These are phyloP conservation scores for Boehmeria nivea DNA, from an alignment of 306 rosid genomes.

Conservation along the genomic window DNA sequence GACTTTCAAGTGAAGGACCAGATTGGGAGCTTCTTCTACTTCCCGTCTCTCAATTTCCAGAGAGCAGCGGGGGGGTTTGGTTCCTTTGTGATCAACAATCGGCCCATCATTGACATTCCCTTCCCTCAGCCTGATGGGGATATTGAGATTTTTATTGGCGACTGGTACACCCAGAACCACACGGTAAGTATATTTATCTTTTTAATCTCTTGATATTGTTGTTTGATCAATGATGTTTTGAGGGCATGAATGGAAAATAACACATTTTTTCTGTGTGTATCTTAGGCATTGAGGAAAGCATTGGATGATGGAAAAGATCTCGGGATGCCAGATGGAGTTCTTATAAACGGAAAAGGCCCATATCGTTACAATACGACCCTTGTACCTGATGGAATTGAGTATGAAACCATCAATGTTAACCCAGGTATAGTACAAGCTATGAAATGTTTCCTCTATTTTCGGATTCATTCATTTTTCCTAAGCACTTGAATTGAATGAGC, in stretches of 20 bases:
- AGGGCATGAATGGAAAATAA: neutral
- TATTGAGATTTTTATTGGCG: constrained; percentile 64
- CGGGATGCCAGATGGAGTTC: constrained; percentile 88
- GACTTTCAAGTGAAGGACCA: constrained; percentile 93
- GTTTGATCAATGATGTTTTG: constrained; percentile 7
- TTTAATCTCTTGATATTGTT: neutral
- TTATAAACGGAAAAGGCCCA: constrained; percentile 94
- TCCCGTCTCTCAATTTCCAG: constrained; percentile 71
- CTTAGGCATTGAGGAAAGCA: constrained; percentile 50
- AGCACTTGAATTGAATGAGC: neutral
- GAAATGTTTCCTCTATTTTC: neutral
- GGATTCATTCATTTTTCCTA: neutral
- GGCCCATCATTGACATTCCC: constrained; percentile 52
- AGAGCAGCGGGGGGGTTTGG: constrained; percentile 94
- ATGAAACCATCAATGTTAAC: constrained; percentile 54
- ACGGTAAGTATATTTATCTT: constrained; percentile 39
- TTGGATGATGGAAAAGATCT: constrained; percentile 68
- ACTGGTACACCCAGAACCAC: constrained; percentile 68
- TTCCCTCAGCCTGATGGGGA: constrained; percentile 70
- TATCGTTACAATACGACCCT: constrained; percentile 70
- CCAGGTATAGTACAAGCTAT: constrained; percentile 46
- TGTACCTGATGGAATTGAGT: constrained; percentile 53
- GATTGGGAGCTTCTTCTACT: constrained; percentile 89
- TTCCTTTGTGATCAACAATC: constrained; percentile 56
- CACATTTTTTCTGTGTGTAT: neutral